Evolutionary conservation across 2,329 filamentous ascomycete genomes (phyloP).

Genomic region (Ophiocordyceps camponoti-saundersi): DNA sequence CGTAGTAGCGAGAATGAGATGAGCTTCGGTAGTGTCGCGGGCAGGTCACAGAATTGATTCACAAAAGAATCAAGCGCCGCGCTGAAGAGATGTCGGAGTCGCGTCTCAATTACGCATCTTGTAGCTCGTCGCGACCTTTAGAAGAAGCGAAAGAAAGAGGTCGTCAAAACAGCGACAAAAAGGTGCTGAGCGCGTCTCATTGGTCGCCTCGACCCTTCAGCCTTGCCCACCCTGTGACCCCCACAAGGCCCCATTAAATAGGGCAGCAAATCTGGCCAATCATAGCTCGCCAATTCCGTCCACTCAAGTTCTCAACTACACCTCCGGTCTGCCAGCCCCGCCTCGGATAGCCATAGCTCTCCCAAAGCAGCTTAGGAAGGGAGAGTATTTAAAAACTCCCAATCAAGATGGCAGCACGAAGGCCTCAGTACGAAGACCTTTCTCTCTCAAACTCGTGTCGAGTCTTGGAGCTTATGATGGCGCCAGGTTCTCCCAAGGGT

Average conservation of each 20-base stretch:
- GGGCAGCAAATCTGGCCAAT: slow-evolving; percentile 13
- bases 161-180: not conserved
- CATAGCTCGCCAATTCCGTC: slow-evolving; percentile 14
- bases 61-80: not conserved
- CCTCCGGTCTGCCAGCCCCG: slow-evolving; percentile 9
- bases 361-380: not conserved
- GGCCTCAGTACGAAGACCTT: slow-evolving; percentile 19
- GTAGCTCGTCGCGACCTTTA: not conserved
- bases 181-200: not conserved
- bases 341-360: not conserved
- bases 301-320: slow-evolving; percentile 15
- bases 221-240: not conserved
- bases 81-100: not conserved
- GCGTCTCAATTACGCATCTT: not conserved
- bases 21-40: not conserved
- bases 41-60: not conserved
- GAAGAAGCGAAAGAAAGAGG: not conserved
- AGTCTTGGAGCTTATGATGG: slow-evolving; percentile 12
- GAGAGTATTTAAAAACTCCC: slow-evolving; percentile 4
- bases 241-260: not conserved
- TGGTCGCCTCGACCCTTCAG: not conserved
- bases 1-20: too few species aligned
- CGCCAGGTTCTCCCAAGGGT: slow-evolving; percentile 78
- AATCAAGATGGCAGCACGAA: slow-evolving; percentile 23
- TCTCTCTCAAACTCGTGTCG: too few species aligned